Evolutionary conservation across 345 rosid species (phyloP), one percentile per base, ranked within the genome.

Genomic region (Brassica carinata): DNA sequence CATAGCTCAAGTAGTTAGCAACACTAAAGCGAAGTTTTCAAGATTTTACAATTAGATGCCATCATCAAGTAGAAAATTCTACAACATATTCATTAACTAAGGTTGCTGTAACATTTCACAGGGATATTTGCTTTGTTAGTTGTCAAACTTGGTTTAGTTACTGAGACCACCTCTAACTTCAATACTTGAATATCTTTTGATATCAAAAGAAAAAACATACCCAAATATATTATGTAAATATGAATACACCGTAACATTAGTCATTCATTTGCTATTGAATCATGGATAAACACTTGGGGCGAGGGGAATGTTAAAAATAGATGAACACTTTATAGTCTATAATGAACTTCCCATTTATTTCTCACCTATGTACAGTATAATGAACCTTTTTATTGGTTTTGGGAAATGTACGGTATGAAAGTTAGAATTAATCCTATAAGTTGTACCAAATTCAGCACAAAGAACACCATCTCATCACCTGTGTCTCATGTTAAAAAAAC

Each of bases 401-500:
- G 67, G 19, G 79, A 76, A 68, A 76, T 38, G 67, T 58, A 68
- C 8, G 81, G 76, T 63, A 69, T 63, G 30, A 77, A 77, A 11
- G 76, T 78, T 65, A 71, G 38, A 64, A 72, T 72, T 27, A 72
- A 64, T 64, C 72, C 72, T 48, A 72, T 11, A 26, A 78, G 66
- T 17, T 78, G 76, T 34, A 78, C 73, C 72, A 71, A 51, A 57
- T 78, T 78, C 77, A 78, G 14, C 58, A 78, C 77, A 61, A 78
- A 19, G 77, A 72, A 78, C 77, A 78, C 77, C 77, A 72, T 72
- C 31, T 71, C 71, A 72, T 78, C 81, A 71, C 77, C 71, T 71
- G 75, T 61, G 29, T 58, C 3, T 61, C 5, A 6, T 67, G n/a
- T 36, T 57, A 40, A 65, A 9, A 62, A 62, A 27, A 1, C 31